Evolutionary conservation across 495 filamentous ascomycete species (phyloP), one percentile per base, ranked within the genome.

Genomic region (Amorphotheca resinae): DNA sequence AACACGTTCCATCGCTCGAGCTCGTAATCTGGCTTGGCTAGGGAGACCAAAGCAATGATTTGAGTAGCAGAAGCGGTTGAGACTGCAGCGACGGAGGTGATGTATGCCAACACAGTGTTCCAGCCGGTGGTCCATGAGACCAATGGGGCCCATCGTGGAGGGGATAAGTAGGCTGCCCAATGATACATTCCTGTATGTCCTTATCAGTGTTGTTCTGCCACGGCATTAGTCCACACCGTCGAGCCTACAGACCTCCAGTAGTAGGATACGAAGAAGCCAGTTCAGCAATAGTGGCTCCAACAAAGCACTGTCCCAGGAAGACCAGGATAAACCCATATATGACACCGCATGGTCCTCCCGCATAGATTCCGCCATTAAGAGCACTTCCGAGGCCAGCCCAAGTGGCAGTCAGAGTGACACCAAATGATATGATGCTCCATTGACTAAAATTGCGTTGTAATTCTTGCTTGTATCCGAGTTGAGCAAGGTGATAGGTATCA

Each of bases 1-100:
- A 82, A 66, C 0, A 73, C 77, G 58, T 80, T 76, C 66, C 69
- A 80, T 45, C 61, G 60, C 50, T 69, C 79, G 4, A 77, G 65
- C 26, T 72, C 77, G 50, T 71, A 80, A 41, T 72, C 66, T 23
- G 77, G 73, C 15, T 73, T 63, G 70, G 73, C 79, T 4, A 81
- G 57, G 5, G 71, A 59, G 43, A 81, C 78, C 0, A 76, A 73
- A 34, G 65, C 70, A 30, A 82, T 74, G 22, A 83, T 50, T 51
- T 80, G 74, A 0, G 62, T 75, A 6, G 76, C 75, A 0, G 55
- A 60, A 50, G 72, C 71, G 41, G 70, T 69, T 46, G 72, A 70
- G 22, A 49, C 56, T 5, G 66, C 55, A 12, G 69, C 68, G 37
- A 73, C 66, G n/a, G 11, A 28, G 25, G 65, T 70, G 66, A 65